Evolutionary conservation across 495 filamentous ascomycete species (phyloP).

Genomic region (Astrothelium subdiscretum): DNA sequence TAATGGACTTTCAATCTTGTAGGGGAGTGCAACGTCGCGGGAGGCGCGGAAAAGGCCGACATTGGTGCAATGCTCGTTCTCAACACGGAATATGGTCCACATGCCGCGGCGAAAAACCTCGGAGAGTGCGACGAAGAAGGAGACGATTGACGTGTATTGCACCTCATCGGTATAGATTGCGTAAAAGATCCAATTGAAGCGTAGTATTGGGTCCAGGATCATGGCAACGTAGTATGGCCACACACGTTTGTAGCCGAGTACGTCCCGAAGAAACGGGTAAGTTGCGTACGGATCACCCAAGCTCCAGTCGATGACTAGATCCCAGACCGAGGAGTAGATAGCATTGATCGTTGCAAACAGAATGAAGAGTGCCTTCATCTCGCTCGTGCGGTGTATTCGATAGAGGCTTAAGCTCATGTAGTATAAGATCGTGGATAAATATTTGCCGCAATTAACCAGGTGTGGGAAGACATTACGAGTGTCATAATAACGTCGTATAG

Average conservation of each 20-base stretch:
- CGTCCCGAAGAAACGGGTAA: slow-evolving; percentile 60
- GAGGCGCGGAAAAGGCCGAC: slow-evolving; percentile 74
- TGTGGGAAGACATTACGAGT: slow-evolving; percentile 84
- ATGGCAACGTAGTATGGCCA: slow-evolving; percentile 83
- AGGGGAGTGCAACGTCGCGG: slow-evolving; percentile 71
- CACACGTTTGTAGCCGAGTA: slow-evolving; percentile 60
- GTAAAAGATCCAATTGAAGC: slow-evolving; percentile 95
- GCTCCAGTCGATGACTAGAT: slow-evolving; percentile 93
- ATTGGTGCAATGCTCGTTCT: slow-evolving; percentile 55
- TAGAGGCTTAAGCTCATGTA: slow-evolving; percentile 12
- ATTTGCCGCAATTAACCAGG: slow-evolving; percentile 86
- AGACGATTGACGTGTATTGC: slow-evolving; percentile 68
- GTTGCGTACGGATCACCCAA: slow-evolving; percentile 60
- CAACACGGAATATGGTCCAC: slow-evolving; percentile 87
- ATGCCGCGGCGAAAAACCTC: slow-evolving; percentile 75
- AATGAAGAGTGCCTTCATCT: slow-evolving; percentile 59
- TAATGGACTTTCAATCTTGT: slow-evolving; percentile 38
- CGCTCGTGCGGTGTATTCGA: slow-evolving; percentile 51
- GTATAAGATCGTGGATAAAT: slow-evolving; percentile 74
- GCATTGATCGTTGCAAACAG: slow-evolving; percentile 67
- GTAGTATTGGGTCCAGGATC: slow-evolving; percentile 71
- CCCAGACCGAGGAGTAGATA: slow-evolving; percentile 83
- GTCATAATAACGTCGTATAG: slow-evolving; percentile 78
- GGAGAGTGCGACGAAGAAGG: slow-evolving; percentile 61
- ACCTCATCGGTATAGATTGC: slow-evolving; percentile 64